Conservation (phyloP, 129 eudicot genomes). For the Flaveria trinervia region DNA sequence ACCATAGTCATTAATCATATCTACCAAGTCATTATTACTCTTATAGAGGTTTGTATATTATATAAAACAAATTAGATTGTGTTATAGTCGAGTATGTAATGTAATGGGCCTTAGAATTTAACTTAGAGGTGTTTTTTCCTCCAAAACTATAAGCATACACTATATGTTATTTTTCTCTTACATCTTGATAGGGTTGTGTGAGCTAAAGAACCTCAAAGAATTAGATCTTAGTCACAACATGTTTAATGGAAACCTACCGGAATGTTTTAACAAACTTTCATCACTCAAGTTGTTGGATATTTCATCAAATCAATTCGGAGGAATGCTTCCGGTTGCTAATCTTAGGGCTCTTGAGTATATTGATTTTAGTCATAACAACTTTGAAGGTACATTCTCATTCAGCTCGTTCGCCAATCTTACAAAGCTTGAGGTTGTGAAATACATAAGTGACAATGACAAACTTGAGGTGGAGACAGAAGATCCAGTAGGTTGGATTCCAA, state of each 20-base stretch:
- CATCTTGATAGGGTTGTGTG: not conserved
- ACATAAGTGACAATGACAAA: not conserved
- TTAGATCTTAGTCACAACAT: not conserved
- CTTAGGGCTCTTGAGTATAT: slow-evolving; percentile 40
- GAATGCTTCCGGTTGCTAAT: not conserved
- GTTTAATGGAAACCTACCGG: not conserved
- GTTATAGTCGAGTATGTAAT: too few relatives aligned
- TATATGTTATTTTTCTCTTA: not conserved
- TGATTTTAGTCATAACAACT: slow-evolving; percentile 28
- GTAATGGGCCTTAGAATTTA: too few relatives aligned
- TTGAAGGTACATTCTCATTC: slow-evolving; percentile 39
- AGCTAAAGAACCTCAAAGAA: not conserved
- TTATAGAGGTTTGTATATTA: too few relatives aligned
- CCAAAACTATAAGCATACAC: too few relatives aligned
- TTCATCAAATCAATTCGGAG: slow-evolving; percentile 25
- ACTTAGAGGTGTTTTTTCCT: slow-evolving; percentile 1
- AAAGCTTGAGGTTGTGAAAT: slow-evolving; percentile 26
- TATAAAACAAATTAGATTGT: too few relatives aligned
- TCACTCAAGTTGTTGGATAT: not conserved
- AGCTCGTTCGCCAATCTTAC: slow-evolving; percentile 25
- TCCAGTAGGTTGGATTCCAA: slow-evolving; percentile 24
- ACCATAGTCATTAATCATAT: too few relatives aligned
- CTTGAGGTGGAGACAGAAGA: slow-evolving; percentile 29
- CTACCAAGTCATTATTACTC: too few relatives aligned
- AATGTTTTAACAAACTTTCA: not conserved